phyloP scores from a whole-genome alignment of 1,139 yeast species.

The Blastobotrys capitulatus region DNA sequence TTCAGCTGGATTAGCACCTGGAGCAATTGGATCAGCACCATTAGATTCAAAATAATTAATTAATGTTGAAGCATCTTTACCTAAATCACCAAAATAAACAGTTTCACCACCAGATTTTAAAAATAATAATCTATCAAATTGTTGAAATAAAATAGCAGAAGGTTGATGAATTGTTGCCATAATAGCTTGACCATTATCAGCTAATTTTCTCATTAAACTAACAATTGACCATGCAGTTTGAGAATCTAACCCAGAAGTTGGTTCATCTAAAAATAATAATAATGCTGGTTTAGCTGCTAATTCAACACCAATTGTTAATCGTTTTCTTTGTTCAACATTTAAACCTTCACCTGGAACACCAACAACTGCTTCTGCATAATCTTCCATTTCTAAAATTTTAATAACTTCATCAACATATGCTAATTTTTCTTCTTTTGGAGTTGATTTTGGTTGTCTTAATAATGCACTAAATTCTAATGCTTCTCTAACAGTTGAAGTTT shows the following conservation, averaged over 20 bases:
- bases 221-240: conserved; percentile 89
- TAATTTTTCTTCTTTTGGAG: conserved; percentile 64
- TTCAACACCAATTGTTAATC: conserved; percentile 81
- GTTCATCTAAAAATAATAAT: conserved; percentile 73
- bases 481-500: conserved; percentile 92
- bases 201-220: conserved; percentile 66
- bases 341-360: conserved; percentile 88
- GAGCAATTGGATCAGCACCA: conserved; percentile 64
- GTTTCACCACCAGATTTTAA: conserved; percentile 72
- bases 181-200: conserved; percentile 77
- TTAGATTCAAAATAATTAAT: conserved; percentile 63
- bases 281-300: conserved; percentile 66
- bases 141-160: conserved; percentile 68
- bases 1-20: conserved; percentile 72
- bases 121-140: conserved; percentile 69
- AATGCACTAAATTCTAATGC: conserved; percentile 90
- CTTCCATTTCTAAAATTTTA: conserved; percentile 76
- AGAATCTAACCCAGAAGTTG: conserved; percentile 92
- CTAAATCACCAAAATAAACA: conserved; percentile 77
- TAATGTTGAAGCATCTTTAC: conserved; percentile 54
- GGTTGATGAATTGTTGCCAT: conserved; percentile 84
- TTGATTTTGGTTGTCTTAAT: conserved; percentile 72
- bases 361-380: conserved; percentile 74
- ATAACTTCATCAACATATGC: conserved; percentile 61
- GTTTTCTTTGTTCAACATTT: conserved; percentile 84